These are phyloP conservation scores for Austroboletus novae-zelandiae DNA, from an alignment of 1,284 basidiomycete genomes.

Conservation along the genomic window DNA sequence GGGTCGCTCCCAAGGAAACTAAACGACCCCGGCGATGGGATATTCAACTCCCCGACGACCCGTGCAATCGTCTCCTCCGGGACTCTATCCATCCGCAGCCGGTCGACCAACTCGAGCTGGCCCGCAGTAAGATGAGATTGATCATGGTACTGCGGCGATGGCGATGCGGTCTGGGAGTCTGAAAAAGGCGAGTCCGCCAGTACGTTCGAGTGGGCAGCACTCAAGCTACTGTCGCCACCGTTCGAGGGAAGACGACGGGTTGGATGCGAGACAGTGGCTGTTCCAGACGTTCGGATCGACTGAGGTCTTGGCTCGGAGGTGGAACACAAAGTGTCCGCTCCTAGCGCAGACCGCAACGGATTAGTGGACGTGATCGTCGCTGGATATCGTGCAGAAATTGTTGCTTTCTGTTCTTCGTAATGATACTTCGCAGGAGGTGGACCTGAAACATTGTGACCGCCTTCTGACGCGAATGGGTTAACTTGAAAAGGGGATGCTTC, in stretches of 20 bases:
- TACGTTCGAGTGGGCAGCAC: no score
- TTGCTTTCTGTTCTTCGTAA: no score
- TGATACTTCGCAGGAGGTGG: not conserved
- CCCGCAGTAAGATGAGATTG: constrained; percentile 7
- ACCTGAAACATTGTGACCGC: not conserved
- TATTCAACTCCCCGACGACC: constrained; percentile 12
- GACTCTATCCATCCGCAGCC: constrained; percentile 8
- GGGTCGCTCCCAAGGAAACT: not conserved
- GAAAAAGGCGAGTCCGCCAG: not conserved
- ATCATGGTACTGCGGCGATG: not conserved
- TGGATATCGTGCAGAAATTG: no score
- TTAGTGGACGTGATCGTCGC: no score
- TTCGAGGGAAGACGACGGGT: no score
- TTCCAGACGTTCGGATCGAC: no score
- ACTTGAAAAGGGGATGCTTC: not conserved
- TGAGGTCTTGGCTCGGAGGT: no score
- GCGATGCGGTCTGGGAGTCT: not conserved
- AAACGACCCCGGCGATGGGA: not conserved
- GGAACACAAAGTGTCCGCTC: no score
- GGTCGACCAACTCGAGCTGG: constrained; percentile 14
- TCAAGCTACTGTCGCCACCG: no score
- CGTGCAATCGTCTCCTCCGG: constrained; percentile 16
- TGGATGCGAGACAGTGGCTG: no score
- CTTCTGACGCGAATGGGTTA: constrained; percentile 8
- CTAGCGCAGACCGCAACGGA: no score